A percentile compares a stretch with the other conserved stretches of the same genome.
These are phyloP conservation scores for Plasmopara halstedii DNA, from an alignment of 352 stramenopile species.

Conservation along the genomic window DNA sequence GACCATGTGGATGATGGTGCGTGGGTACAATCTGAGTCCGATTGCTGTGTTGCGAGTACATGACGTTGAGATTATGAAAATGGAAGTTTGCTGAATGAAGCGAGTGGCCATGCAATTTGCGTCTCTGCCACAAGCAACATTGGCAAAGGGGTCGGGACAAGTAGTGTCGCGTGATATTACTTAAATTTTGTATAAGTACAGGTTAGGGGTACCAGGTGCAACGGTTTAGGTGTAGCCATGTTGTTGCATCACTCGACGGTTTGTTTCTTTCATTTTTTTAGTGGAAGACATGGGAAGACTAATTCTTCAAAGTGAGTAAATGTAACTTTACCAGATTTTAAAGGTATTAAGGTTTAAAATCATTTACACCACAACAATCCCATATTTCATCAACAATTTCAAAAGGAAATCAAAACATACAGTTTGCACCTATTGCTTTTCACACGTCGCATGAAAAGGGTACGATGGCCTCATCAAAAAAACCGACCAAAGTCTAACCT, in stretches of 20 bases:
- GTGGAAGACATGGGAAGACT: too few relatives aligned
- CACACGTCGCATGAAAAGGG: too few relatives aligned
- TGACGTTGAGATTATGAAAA: conserved; percentile 1
- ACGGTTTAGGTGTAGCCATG: too few relatives aligned
- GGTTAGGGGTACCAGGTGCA: not conserved
- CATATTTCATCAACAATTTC: too few relatives aligned
- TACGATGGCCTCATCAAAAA: too few relatives aligned
- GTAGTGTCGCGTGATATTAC: not conserved
- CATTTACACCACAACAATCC: too few relatives aligned
- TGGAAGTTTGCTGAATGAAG: not conserved
- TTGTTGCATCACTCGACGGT: not conserved
- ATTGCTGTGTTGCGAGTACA: conserved; percentile 11
- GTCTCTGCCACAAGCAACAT: not conserved
- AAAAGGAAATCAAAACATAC: too few relatives aligned
- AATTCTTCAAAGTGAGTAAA: not conserved
- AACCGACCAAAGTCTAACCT: conserved; percentile 3
- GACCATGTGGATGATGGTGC: conserved; percentile 2
- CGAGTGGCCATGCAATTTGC: not conserved
- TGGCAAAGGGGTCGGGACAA: not conserved
- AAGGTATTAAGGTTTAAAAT: too few relatives aligned
- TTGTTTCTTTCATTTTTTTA: not conserved
- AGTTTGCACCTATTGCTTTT: too few relatives aligned
- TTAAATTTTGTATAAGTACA: not conserved
- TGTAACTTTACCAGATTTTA: not conserved
- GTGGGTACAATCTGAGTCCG: conserved; percentile 3